Percentiles rank a stretch among this genome's conserved stretches.
Conservation (phyloP, 31 red algal genomes). For the Odonthalia washingtoniensis region DNA sequence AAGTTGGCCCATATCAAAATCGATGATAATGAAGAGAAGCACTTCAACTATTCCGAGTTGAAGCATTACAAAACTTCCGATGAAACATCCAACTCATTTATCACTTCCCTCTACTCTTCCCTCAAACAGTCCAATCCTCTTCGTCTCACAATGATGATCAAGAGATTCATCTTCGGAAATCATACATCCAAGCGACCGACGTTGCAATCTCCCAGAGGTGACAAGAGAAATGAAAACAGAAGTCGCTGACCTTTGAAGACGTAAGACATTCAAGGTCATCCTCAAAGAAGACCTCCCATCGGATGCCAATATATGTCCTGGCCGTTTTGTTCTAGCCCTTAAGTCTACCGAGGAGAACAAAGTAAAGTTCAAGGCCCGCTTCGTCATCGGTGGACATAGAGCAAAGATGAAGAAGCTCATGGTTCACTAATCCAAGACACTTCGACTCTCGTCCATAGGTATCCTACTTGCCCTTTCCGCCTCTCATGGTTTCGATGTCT, state of each 20-base stretch:
- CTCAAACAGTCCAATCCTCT: not conserved
- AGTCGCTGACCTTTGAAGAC: constrained; percentile 34
- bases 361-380: constrained; percentile 45
- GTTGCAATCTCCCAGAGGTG: constrained; percentile 12
- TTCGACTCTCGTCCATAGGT: constrained; percentile 30
- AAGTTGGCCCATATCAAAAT: too few relatives aligned
- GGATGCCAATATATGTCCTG: constrained; percentile 51
- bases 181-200: constrained; percentile 22
- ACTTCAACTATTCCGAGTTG: constrained; percentile 27
- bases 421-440: constrained; percentile 32
- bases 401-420: constrained; percentile 35
- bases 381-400: constrained; percentile 28
- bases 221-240: constrained; percentile 1
- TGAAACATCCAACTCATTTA: constrained; percentile 7
- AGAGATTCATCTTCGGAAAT: constrained; percentile 47
- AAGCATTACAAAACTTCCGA: constrained; percentile 44
- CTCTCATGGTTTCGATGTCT: too few relatives aligned
- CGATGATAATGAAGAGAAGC: too few relatives aligned
- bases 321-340: constrained; percentile 37
- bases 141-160: constrained; percentile 5
- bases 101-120: too few relatives aligned
- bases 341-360: constrained; percentile 37
- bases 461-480: constrained; percentile 31
- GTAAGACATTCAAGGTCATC: too few relatives aligned
- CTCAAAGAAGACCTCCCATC: too few relatives aligned